Conservation (phyloP, 306 rosid species). For the Lathyrus sativus region DNA sequence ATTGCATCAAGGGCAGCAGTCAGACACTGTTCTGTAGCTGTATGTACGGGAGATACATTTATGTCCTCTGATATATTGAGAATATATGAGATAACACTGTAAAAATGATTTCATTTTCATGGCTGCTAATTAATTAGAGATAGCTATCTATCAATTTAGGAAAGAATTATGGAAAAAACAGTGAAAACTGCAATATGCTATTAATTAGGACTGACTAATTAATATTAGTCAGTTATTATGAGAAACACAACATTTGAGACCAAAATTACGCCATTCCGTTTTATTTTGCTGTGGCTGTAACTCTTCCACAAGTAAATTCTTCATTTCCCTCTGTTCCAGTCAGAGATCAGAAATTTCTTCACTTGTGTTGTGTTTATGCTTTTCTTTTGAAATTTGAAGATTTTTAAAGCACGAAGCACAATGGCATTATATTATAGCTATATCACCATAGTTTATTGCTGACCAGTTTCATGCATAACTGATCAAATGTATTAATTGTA, state of each 20-base stretch:
- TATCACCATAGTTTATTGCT: conserved; percentile 3
- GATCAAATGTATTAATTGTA: conserved; percentile 18
- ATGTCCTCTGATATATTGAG: neutral
- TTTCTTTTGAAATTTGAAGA: conserved; percentile 22
- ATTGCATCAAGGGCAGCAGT: neutral
- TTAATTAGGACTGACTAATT: neutral
- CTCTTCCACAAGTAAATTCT: conserved; percentile 8
- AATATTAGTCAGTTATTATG: neutral
- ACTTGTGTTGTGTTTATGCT: neutral
- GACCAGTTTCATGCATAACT: neutral
- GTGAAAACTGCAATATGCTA: neutral
- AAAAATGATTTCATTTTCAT: neutral
- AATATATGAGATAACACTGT: conserved; percentile 1
- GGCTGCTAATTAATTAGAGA: conserved; percentile 5
- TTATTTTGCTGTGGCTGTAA: neutral
- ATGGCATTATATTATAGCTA: neutral
- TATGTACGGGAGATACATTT: neutral
- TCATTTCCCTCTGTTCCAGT: conserved; percentile 8
- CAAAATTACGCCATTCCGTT: neutral
- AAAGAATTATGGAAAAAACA: neutral
- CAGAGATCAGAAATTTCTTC: conserved; percentile 8
- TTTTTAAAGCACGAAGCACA: neutral
- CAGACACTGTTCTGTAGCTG: conserved; percentile 2
- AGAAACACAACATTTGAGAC: conserved; percentile 8
- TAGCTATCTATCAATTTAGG: no score